Evolutionary conservation across 495 filamentous ascomycete species (phyloP).

Genomic region (Beverwykella pulmonaria): DNA sequence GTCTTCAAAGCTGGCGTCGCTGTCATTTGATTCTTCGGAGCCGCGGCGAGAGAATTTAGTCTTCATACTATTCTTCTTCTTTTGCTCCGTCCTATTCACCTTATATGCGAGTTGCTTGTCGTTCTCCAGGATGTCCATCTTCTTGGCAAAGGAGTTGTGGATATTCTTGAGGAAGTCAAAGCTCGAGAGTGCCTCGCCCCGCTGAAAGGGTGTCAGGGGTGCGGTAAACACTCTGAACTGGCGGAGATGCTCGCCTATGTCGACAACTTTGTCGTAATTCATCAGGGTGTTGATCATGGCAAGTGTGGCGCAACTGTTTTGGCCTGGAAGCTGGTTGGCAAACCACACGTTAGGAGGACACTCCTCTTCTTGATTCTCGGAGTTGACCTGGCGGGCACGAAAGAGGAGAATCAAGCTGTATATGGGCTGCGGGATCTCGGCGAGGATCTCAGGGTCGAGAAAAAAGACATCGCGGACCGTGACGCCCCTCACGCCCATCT

Average conservation of each 20-base stretch:
- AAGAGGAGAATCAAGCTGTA: constrained; percentile 85
- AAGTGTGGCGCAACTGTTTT: constrained; percentile 84
- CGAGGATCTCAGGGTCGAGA: constrained; percentile 69
- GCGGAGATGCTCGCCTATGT: constrained; percentile 66
- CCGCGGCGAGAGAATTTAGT: constrained; percentile 20
- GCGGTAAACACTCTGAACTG: constrained; percentile 72
- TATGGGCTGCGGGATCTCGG: constrained; percentile 70
- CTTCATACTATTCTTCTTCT: constrained; percentile 33
- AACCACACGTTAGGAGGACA: constrained; percentile 84
- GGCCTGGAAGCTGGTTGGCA: constrained; percentile 81
- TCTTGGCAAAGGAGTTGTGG: constrained; percentile 88
- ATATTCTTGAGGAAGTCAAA: constrained; percentile 76
- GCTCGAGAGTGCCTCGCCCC: constrained; percentile 72
- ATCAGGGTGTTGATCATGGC: constrained; percentile 90
- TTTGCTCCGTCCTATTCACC: constrained; percentile 50
- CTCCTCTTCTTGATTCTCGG: constrained; percentile 56
- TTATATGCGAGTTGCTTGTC: constrained; percentile 59
- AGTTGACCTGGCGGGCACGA: constrained; percentile 65
- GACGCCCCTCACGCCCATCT: constrained; percentile 73
- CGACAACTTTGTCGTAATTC: constrained; percentile 64
- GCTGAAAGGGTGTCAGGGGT: constrained; percentile 67
- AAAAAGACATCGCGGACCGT: constrained; percentile 78
- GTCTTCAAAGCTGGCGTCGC: constrained; percentile 46
- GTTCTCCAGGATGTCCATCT: constrained; percentile 71
- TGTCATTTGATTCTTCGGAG: constrained; percentile 25